A percentile compares a stretch with the other conserved stretches of the same genome.
Evolutionary conservation across 1,284 basidiomycete species (phyloP).

Genomic region (Ceratobasidium papillatum): DNA sequence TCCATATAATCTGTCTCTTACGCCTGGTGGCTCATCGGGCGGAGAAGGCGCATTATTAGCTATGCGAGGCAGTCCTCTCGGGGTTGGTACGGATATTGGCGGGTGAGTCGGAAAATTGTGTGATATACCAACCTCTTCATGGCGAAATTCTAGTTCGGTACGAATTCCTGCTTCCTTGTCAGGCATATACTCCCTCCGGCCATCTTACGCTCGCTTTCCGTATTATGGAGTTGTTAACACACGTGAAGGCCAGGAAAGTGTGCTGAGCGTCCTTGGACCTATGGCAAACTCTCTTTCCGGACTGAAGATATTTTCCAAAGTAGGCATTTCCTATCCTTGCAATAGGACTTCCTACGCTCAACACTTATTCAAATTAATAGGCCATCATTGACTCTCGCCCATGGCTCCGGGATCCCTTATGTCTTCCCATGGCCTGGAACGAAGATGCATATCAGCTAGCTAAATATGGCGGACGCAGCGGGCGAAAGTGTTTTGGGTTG

Average conservation of each 20-base stretch:
- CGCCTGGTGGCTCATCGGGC: constrained; percentile 67
- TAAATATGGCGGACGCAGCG: constrained; percentile 65
- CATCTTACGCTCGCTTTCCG: constrained; percentile 74
- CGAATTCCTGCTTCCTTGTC: constrained; percentile 74
- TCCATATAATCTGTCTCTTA: constrained; percentile 63
- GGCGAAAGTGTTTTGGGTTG: constrained; percentile 67
- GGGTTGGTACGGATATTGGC: constrained; percentile 75
- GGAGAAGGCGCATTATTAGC: constrained; percentile 66
- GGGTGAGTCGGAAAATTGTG: too few species aligned
- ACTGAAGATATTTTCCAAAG: constrained; percentile 69
- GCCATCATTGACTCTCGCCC: constrained; percentile 65
- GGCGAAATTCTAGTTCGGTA: too few species aligned
- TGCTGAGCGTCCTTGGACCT: constrained; percentile 78
- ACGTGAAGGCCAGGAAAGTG: constrained; percentile 73
- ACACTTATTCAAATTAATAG: too few species aligned
- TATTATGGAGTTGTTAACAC: constrained; percentile 71
- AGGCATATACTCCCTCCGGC: constrained; percentile 74
- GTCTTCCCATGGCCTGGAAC: constrained; percentile 70
- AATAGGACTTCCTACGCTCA: too few species aligned
- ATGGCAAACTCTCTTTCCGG: constrained; percentile 66
- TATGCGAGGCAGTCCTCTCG: constrained; percentile 67
- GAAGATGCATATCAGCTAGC: constrained; percentile 64
- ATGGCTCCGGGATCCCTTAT: constrained; percentile 74
- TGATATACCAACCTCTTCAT: too few species aligned
- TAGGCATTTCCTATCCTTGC: too few species aligned